Evolutionary conservation across 495 filamentous ascomycete genomes (phyloP).

Genomic region (Neurospora terricola): DNA sequence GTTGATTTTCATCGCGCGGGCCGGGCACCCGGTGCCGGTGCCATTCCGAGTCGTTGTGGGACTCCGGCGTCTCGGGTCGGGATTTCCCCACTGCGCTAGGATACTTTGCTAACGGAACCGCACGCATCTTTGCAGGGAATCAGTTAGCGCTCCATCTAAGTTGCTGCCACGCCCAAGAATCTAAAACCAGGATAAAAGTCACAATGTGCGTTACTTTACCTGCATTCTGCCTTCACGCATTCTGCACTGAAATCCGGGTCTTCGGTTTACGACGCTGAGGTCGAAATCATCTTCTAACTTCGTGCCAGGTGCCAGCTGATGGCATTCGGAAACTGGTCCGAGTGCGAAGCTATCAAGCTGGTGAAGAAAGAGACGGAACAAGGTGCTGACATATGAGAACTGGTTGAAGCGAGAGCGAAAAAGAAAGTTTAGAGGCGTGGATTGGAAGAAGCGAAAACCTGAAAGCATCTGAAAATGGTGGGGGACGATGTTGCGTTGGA

Average conservation of each 20-base stretch:
- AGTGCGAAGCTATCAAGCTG: background rate
- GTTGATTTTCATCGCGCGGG: background rate
- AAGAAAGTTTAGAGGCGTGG: background rate
- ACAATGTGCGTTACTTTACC: background rate
- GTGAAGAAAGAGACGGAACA: background rate
- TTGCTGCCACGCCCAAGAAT: background rate
- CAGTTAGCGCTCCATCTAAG: background rate
- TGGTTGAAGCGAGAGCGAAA: background rate
- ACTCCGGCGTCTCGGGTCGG: background rate
- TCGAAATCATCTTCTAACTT: background rate
- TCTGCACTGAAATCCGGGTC: background rate
- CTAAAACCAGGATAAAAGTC: background rate
- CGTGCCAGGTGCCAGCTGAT: background rate
- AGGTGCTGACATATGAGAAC: background rate
- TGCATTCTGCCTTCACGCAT: background rate
- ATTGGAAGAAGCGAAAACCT: background rate
- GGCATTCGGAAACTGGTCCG: background rate
- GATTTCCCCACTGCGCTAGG: background rate
- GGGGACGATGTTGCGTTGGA: background rate
- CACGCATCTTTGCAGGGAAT: rapidly evolving
- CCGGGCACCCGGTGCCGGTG: background rate
- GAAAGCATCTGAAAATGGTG: no score
- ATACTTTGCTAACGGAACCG: background rate
- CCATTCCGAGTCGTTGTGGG: background rate
- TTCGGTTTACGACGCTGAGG: background rate